These are phyloP conservation scores for Colletotrichum australisinense DNA, from an alignment of 2,329 filamentous ascomycete genomes.

Conservation along the genomic window DNA sequence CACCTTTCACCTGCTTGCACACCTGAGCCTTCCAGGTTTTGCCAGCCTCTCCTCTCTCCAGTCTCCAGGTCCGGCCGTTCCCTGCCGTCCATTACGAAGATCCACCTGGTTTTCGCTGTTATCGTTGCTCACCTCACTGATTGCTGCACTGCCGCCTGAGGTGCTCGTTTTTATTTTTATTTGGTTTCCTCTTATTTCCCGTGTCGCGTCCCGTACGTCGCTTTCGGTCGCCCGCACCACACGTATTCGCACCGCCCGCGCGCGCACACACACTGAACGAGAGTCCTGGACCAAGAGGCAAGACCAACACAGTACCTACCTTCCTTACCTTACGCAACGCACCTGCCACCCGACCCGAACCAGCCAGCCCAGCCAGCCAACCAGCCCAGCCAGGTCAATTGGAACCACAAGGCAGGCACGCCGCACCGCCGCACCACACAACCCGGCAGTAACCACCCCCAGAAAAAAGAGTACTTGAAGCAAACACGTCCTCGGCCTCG, in stretches of 20 bases:
- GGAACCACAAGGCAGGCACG: not conserved
- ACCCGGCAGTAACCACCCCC: constrained; percentile 1
- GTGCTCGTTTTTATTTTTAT: not conserved
- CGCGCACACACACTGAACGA: not conserved
- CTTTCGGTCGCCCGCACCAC: constrained; percentile 17
- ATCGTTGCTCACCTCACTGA: too few relatives aligned
- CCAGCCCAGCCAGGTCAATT: too few relatives aligned
- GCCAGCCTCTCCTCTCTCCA: too few relatives aligned
- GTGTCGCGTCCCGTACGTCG: constrained; percentile 14
- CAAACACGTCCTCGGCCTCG: constrained; percentile 35
- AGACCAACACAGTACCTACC: not conserved
- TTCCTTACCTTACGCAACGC: too few relatives aligned
- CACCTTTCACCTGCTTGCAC: not conserved
- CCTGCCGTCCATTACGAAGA: not conserved
- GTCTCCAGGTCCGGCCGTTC: not conserved
- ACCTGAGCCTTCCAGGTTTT: not conserved
- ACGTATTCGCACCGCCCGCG: not conserved
- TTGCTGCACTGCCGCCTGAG: constrained; percentile 18
- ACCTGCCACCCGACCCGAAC: not conserved
- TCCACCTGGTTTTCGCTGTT: not conserved
- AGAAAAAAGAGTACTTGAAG: constrained; percentile 36
- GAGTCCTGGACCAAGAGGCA: not conserved
- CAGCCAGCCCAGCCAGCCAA: not conserved
- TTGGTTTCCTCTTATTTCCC: not conserved
- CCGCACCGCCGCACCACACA: not conserved